These are phyloP conservation scores for Aspergillus eucalypticola DNA, from an alignment of 2,329 filamentous ascomycete genomes.

Conservation along the genomic window DNA sequence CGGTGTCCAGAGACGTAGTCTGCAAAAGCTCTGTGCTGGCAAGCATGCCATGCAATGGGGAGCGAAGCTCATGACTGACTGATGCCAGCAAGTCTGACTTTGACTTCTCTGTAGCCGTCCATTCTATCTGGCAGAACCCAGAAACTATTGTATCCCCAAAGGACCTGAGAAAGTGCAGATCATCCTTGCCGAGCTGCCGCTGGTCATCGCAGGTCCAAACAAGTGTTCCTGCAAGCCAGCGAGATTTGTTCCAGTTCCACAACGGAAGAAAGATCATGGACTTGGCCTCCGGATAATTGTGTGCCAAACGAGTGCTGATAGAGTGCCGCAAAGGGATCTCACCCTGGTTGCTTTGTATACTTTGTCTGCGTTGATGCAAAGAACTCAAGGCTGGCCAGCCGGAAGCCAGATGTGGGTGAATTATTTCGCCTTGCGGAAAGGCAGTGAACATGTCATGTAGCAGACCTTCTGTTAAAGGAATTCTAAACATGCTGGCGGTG, in stretches of 20 bases:
- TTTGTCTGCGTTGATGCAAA: neutral
- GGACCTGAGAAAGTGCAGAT: conserved; percentile 37
- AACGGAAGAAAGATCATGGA: conserved; percentile 35
- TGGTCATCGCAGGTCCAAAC: conserved; percentile 30
- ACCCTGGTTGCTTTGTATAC: conserved; percentile 5
- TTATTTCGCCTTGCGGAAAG: conserved; percentile 19
- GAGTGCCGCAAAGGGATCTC: neutral
- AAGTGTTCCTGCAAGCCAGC: conserved; percentile 36
- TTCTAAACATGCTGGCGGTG: neutral
- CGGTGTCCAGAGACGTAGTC: conserved; percentile 44
- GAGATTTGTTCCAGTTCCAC: conserved; percentile 36
- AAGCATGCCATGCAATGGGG: conserved; percentile 49
- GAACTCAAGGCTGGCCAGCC: neutral
- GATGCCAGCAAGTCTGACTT: conserved; percentile 56
- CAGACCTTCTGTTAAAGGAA: conserved; percentile 16
- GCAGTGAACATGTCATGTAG: conserved; percentile 20
- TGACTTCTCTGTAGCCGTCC: conserved; percentile 42
- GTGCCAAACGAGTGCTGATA: conserved; percentile 16
- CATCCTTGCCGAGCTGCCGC: conserved; percentile 24
- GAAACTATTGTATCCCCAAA: conserved; percentile 39
- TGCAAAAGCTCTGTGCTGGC: conserved; percentile 54
- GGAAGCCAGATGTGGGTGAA: conserved; percentile 10
- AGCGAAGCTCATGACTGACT: conserved; percentile 55
- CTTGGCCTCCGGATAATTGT: conserved; percentile 25
- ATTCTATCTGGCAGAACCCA: conserved; percentile 37